Base-by-base conservation (phyloP, 2,329 filamentous ascomycete species). In the Calonectria honghensis region DNA sequence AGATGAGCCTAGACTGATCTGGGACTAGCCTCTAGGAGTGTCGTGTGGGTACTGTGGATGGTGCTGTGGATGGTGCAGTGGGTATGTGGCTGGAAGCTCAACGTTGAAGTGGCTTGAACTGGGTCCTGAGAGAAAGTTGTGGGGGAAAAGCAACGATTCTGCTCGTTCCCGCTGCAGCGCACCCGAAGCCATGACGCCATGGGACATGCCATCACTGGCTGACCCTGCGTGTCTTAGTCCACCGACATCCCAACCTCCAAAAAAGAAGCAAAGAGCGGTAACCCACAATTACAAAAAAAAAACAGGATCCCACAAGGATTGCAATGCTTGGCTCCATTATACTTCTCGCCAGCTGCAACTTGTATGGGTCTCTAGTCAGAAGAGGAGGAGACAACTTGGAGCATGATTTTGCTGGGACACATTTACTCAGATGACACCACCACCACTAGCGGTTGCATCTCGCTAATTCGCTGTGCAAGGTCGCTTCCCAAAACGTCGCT, bases 1-100 rank as follows among this genome's bases (percentile, higher is more conserved):
- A 32, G 73, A 78, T 74, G 67, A 24, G 10, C 61, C 79, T 80
- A 78, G 48, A 16, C 57, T 64, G 1, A 48, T 50, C 16, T 0
- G 14, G 57, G 51, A 24, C 32, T 72, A 67, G 50, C 32, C 29
- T 13, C 14, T n/a, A 6, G 20, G 24, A 20, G 14, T 61, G 16
- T 18, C 31, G 48, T 27, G 59, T 31, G 18, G 16, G 35, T 64
- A 59, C 24, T 24, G 24, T 24, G 24, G 24, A 24, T 24, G 24
- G 24, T 24, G 24, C 32, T 48, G 54, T 72, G 63, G 70, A 63
- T 35, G 64, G 52, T 51, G 65, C 16, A 37, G 54, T 64, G 31
- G 51, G 41, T 63, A 52, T 73, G 79, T 80, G 79, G 79, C 79
- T 80, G 78, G 68, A 72, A 70, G 11, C 41, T 6, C 35, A 57